These are phyloP conservation scores for Nannizziopsis barbatae DNA, from an alignment of 2,329 filamentous ascomycete species.

Conservation along the genomic window DNA sequence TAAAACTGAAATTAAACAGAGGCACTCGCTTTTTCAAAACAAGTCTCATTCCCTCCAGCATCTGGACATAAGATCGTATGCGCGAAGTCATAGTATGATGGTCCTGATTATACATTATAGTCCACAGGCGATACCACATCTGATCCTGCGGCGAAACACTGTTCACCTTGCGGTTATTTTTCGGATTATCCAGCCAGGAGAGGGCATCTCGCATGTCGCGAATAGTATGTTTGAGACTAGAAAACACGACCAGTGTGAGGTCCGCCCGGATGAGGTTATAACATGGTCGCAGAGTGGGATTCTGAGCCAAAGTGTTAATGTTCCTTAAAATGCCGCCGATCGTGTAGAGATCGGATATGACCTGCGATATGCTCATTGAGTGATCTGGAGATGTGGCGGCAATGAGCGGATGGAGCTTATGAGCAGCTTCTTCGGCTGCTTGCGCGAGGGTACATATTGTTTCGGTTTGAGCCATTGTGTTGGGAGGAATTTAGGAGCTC, in stretches of 20 bases:
- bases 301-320: slow-evolving; percentile 35
- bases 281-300: slow-evolving; percentile 30
- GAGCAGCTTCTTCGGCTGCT: slow-evolving; percentile 44
- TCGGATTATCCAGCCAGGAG: slow-evolving; percentile 23
- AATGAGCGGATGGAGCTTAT: slow-evolving; percentile 41
- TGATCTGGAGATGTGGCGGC: slow-evolving; percentile 39
- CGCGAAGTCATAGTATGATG: slow-evolving; percentile 38
- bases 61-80: slow-evolving; percentile 41
- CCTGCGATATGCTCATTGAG: slow-evolving; percentile 42
- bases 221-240: slow-evolving; percentile 42
- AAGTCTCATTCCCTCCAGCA: slow-evolving; percentile 38
- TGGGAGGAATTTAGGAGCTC: too few species aligned
- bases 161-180: slow-evolving; percentile 15
- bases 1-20: neutral
- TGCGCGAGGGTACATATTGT: slow-evolving; percentile 27
- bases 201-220: slow-evolving; percentile 41
- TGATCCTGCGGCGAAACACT: slow-evolving; percentile 29
- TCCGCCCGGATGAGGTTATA: slow-evolving; percentile 37
- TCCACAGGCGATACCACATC: slow-evolving; percentile 42
- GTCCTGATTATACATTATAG: slow-evolving; percentile 38
- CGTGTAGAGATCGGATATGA: slow-evolving; percentile 45
- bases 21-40: slow-evolving; percentile 38
- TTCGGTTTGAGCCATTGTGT: too few species aligned
- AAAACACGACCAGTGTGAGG: slow-evolving; percentile 36
- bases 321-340: slow-evolving; percentile 42